Percentiles rank a stretch among this genome's conserved stretches.
These are phyloP conservation scores for Fistulinella prunicolor DNA, from an alignment of 768 basidiomycete genomes.

Conservation along the genomic window DNA sequence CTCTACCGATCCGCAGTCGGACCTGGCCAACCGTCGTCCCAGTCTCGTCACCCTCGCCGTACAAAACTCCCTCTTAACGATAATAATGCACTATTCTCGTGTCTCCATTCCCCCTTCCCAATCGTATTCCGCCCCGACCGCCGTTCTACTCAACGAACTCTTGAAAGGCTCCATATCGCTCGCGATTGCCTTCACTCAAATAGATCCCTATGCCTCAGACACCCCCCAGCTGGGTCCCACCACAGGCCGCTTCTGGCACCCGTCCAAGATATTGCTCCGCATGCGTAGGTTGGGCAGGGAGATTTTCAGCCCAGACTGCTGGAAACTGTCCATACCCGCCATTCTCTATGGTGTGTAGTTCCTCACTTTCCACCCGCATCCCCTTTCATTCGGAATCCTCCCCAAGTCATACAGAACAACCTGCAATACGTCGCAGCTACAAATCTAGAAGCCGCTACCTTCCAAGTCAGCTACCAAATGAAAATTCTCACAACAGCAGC, in stretches of 20 bases:
- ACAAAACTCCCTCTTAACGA: constrained; percentile 86
- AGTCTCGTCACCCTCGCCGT: constrained; percentile 83
- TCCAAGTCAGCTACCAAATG: constrained; percentile 97
- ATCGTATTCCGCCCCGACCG: constrained; percentile 89
- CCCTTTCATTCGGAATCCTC: constrained; percentile 7
- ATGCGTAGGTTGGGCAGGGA: constrained; percentile 59
- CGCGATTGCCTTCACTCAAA: constrained; percentile 71
- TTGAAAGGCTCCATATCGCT: constrained; percentile 89
- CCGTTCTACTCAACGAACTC: constrained; percentile 92
- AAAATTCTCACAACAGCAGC: constrained; percentile 93
- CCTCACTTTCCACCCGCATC: not conserved
- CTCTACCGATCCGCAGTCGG: constrained; percentile 6
- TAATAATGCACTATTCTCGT: constrained; percentile 97
- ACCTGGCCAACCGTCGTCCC: constrained; percentile 2
- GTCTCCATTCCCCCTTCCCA: constrained; percentile 71
- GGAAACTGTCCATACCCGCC: constrained; percentile 96
- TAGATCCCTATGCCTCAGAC: constrained; percentile 40
- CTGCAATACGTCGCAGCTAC: constrained; percentile 93
- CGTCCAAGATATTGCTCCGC: constrained; percentile 40
- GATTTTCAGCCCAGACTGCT: constrained; percentile 88
- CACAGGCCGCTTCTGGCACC: constrained; percentile 36
- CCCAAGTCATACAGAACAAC: constrained; percentile 85
- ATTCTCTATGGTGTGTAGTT: constrained; percentile 72
- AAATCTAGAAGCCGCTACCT: constrained; percentile 92
- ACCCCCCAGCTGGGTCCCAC: constrained; percentile 30